phyloP scores from a whole-genome alignment of 2,329 filamentous ascomycete genomes.

The Thermoascus crustaceus region DNA sequence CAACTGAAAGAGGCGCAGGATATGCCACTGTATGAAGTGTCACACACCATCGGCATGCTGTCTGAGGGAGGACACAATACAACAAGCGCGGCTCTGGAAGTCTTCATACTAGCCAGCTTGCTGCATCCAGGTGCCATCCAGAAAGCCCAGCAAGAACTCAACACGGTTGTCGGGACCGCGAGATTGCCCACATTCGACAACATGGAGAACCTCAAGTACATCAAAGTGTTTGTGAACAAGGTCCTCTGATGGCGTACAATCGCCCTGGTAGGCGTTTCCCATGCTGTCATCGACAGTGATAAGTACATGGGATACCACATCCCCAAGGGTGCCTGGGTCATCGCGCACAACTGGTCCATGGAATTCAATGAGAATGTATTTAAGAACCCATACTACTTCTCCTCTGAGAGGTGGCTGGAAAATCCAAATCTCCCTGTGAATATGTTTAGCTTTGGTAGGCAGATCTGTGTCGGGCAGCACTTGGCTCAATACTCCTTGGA shows the following conservation, averaged over 20 bases:
- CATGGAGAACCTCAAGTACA: conserved; percentile 19
- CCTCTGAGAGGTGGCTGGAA: no score
- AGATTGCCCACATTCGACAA: conserved; percentile 23
- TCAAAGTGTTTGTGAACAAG: conserved; percentile 23
- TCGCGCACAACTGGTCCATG: conserved; percentile 37
- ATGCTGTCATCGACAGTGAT: conserved; percentile 39
- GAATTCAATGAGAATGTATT: no score
- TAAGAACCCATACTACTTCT: no score
- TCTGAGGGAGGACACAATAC: conserved; percentile 45
- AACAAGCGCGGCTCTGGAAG: conserved; percentile 39
- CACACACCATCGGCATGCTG: conserved; percentile 37
- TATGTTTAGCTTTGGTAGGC: no score
- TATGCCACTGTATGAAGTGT: conserved; percentile 36
- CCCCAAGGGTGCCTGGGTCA: conserved; percentile 38
- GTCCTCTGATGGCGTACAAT: conserved; percentile 29
- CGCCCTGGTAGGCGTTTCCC: conserved; percentile 37
- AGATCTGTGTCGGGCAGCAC: no score
- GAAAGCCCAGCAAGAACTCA: conserved; percentile 28
- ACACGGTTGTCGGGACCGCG: conserved; percentile 19
- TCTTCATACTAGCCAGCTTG: conserved; percentile 35
- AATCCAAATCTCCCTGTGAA: no score
- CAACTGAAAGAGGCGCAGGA: conserved; percentile 29
- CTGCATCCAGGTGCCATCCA: conserved; percentile 25
- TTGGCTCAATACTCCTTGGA: no score
- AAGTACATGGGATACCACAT: conserved; percentile 39